phyloP scores from a whole-genome alignment of 345 rosid genomes.

The Lumnitzera racemosa region DNA sequence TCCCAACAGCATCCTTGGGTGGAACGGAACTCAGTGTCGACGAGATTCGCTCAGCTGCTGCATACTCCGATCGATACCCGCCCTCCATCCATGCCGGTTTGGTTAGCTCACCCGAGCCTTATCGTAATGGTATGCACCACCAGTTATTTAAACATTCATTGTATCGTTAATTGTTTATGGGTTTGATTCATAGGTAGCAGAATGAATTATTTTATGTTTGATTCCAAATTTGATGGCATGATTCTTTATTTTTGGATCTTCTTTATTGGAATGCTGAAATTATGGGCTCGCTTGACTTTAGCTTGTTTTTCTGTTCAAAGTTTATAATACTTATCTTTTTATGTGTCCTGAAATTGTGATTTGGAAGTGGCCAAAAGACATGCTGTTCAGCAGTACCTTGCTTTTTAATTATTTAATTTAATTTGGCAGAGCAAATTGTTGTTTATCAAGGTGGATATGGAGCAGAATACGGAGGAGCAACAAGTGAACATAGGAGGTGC shows the following conservation, averaged over 20 bases:
- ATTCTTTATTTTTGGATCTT: too few species aligned
- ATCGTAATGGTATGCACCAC: constrained; percentile 34
- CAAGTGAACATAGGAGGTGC: constrained; percentile 40
- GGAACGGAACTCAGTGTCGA: constrained; percentile 78
- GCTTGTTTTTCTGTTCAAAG: background rate
- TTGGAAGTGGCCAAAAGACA: too few species aligned
- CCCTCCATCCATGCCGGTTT: constrained; percentile 69
- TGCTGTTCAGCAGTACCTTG: too few species aligned
- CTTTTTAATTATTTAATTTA: background rate
- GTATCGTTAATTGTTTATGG: background rate
- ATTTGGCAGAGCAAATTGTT: constrained; percentile 52
- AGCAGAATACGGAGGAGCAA: constrained; percentile 34
- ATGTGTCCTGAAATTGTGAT: too few species aligned
- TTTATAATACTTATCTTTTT: too few species aligned
- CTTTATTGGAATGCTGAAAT: background rate
- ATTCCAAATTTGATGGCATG: background rate
- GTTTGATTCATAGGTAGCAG: background rate
- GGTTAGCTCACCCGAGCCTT: constrained; percentile 55
- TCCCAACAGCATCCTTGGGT: constrained; percentile 56
- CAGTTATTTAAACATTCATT: background rate
- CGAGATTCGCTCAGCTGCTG: constrained; percentile 75
- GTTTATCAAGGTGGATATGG: constrained; percentile 51
- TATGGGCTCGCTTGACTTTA: background rate
- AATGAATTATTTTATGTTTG: background rate
- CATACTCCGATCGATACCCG: constrained; percentile 49